A percentile compares a stretch with the other conserved stretches of the same genome.
Conservation (phyloP, 768 basidiomycete genomes). For the Mycena vulgaris region DNA sequence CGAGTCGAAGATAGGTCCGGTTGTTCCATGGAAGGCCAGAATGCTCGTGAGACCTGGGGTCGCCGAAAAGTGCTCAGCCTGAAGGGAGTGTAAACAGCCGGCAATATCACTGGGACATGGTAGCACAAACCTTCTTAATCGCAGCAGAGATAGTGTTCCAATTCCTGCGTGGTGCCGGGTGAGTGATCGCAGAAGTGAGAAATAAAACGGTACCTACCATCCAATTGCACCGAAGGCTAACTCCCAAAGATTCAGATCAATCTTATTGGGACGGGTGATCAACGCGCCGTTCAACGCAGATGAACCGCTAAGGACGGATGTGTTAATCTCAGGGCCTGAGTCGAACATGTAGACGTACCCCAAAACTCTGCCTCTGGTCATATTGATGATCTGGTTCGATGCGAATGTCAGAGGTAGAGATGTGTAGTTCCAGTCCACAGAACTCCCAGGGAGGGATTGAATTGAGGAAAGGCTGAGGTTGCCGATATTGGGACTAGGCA, state of each 20-base stretch:
- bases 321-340: neutral
- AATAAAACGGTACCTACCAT: constrained; percentile 12
- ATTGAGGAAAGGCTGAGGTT: constrained; percentile 17
- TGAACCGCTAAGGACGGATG: constrained; percentile 13
- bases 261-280: constrained; percentile 10
- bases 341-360: constrained; percentile 11
- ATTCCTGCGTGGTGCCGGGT: constrained; percentile 12
- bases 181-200: neutral
- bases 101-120: constrained; percentile 3
- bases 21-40: constrained; percentile 14
- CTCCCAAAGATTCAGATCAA: constrained; percentile 20
- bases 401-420: constrained; percentile 15
- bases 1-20: constrained; percentile 6
- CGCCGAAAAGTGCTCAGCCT: constrained; percentile 20
- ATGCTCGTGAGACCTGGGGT: constrained; percentile 13
- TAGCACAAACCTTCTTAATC: constrained; percentile 11
- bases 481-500: constrained; percentile 10
- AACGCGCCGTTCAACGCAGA: constrained; percentile 22
- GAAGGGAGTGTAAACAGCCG: constrained; percentile 6
- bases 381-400: constrained; percentile 5
- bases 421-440: constrained; percentile 23
- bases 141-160: constrained; percentile 17
- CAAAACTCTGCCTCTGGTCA: constrained; percentile 14
- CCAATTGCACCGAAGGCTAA: constrained; percentile 11
- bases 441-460: constrained; percentile 16